These are phyloP conservation scores for Litchi chinensis DNA, from an alignment of 345 rosid species.

Conservation along the genomic window DNA sequence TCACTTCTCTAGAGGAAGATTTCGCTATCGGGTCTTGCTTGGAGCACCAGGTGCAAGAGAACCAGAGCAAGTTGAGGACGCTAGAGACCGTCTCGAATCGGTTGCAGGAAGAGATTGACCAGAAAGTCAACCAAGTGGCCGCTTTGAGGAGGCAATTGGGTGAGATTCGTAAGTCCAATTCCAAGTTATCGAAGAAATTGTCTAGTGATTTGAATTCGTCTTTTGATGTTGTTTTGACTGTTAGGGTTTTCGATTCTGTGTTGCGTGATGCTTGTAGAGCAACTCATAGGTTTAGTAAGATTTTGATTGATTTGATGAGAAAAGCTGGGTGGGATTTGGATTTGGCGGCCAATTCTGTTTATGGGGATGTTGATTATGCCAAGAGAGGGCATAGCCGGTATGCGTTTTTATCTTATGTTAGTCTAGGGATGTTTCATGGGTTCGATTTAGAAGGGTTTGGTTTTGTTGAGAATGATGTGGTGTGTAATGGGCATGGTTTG, in stretches of 20 bases:
- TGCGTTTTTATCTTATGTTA: slow-evolving; percentile 77
- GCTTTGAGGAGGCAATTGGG: slow-evolving; percentile 61
- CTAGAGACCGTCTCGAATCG: slow-evolving; percentile 69
- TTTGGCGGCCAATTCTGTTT: slow-evolving; percentile 71
- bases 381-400: slow-evolving; percentile 61
- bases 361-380: slow-evolving; percentile 54
- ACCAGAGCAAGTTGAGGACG: slow-evolving; percentile 90
- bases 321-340: slow-evolving; percentile 93
- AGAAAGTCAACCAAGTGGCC: slow-evolving; percentile 58
- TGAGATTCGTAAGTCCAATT: slow-evolving; percentile 58
- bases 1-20: slow-evolving; percentile 28
- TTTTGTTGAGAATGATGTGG: slow-evolving; percentile 34
- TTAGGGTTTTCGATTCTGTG: slow-evolving; percentile 66
- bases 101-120: slow-evolving; percentile 81
- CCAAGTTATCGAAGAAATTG: slow-evolving; percentile 56
- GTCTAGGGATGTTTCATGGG: slow-evolving; percentile 78
- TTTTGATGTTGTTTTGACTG: slow-evolving; percentile 59
- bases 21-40: slow-evolving; percentile 68
- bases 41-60: slow-evolving; percentile 90
- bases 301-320: slow-evolving; percentile 76
- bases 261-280: slow-evolving; percentile 67
- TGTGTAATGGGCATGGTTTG: slow-evolving; percentile 38
- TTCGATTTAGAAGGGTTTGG: slow-evolving; percentile 59
- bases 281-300: slow-evolving; percentile 62
- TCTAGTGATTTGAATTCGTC: slow-evolving; percentile 47